Conservation (phyloP, 441 rosid genomes). For the Eruca vesicaria region DNA sequence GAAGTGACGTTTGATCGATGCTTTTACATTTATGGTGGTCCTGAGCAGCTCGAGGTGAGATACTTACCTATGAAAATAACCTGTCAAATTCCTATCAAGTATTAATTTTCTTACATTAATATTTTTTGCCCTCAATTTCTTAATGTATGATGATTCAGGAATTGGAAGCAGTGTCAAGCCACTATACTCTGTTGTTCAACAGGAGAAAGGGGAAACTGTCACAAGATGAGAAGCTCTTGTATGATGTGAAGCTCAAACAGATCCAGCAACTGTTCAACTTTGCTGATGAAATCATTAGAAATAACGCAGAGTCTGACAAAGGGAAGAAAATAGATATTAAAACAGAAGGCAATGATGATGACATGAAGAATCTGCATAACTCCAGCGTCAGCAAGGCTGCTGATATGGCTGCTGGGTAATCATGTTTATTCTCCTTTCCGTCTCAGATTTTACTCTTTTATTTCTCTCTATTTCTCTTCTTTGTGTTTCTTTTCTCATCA, state of each 20-base stretch:
- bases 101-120: too few species aligned
- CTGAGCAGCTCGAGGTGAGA: slow-evolving; percentile 91
- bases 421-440: neutral
- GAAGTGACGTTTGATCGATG: slow-evolving; percentile 95
- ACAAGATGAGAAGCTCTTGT: slow-evolving; percentile 68
- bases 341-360: slow-evolving; percentile 63
- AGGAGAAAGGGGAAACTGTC: slow-evolving; percentile 82
- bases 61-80: slow-evolving; percentile 16
- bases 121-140: neutral
- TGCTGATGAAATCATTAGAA: slow-evolving; percentile 51
- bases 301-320: slow-evolving; percentile 56
- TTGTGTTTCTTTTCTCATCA: too few species aligned
- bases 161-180: slow-evolving; percentile 89
- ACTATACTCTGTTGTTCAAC: slow-evolving; percentile 77
- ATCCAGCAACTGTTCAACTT: slow-evolving; percentile 79
- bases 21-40: slow-evolving; percentile 99
- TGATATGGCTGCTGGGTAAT: slow-evolving; percentile 96
- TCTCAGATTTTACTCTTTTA: too few species aligned
- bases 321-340: slow-evolving; percentile 80
- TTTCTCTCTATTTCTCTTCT: too few species aligned
- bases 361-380: slow-evolving; percentile 75
- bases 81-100: too few species aligned
- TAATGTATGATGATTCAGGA: slow-evolving; percentile 54
- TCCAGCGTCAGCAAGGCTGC: slow-evolving; percentile 93
- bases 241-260: slow-evolving; percentile 79